Percentiles rank a stretch among this genome's conserved stretches.
phyloP scores from a whole-genome alignment of 2,329 filamentous ascomycete species.

The Cladosporium sp. region DNA sequence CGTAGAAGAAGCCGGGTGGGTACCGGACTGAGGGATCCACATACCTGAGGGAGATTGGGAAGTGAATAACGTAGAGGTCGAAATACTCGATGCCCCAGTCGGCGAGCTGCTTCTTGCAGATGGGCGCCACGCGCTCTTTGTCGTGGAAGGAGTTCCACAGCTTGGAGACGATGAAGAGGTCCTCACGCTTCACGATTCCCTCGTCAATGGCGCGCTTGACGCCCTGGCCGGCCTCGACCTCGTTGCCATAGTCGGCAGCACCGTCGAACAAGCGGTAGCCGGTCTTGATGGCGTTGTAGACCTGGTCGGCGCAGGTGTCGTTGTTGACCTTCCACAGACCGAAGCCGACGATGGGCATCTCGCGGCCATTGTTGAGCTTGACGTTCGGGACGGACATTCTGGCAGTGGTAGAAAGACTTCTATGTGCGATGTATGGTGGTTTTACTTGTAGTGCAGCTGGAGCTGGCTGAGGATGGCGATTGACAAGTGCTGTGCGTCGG shows the following conservation, averaged over 20 bases:
- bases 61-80: slow-evolving; percentile 75
- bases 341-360: slow-evolving; percentile 71
- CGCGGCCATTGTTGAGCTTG: slow-evolving; percentile 36
- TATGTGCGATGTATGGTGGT: slow-evolving; percentile 5
- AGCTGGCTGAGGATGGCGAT: slow-evolving; percentile 2
- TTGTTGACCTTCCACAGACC: slow-evolving; percentile 82
- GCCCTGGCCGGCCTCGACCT: slow-evolving; percentile 72
- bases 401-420: slow-evolving; percentile 13
- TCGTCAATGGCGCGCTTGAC: slow-evolving; percentile 76
- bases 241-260: slow-evolving; percentile 75
- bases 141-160: slow-evolving; percentile 93
- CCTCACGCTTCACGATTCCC: slow-evolving; percentile 74
- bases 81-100: slow-evolving; percentile 88
- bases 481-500: slow-evolving; percentile 6
- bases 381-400: slow-evolving; percentile 29
- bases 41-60: slow-evolving; percentile 81
- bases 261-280: slow-evolving; percentile 60
- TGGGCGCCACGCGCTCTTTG: slow-evolving; percentile 68
- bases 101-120: slow-evolving; percentile 69
- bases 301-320: slow-evolving; percentile 65
- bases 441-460: slow-evolving; percentile 4
- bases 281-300: slow-evolving; percentile 67
- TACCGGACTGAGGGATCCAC: slow-evolving; percentile 76
- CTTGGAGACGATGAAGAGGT: slow-evolving; percentile 90
- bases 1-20: slow-evolving; percentile 70